Base-by-base conservation (phyloP, 2,329 filamentous ascomycete genomes). In the Trichoderma oligosporum region DNA sequence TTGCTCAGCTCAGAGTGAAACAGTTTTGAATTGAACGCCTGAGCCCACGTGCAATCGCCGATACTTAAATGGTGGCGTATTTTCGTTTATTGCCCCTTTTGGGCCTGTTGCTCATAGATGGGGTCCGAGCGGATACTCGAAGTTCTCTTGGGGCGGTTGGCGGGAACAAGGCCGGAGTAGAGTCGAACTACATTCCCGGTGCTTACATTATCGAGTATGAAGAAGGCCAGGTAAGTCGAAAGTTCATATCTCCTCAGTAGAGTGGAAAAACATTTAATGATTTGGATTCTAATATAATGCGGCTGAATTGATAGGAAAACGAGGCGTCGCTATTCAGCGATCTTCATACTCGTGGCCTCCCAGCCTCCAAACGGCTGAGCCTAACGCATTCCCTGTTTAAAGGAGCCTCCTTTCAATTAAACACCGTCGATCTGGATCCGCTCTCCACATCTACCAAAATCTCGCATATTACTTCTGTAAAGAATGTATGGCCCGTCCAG, bases 161-260 rank as follows among this genome's bases (percentile, higher is more conserved):
- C 4, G n/a, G 7, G 11, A 25, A 7, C 7, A 29, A 14, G 4
- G 25, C 49, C n/a, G 39, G 12, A 27, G 51, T 20, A 38, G 20
- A 11, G 22, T 54, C 36, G 51, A 22, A 36, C 4, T 45, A 54
- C 31, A 63, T 82, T 14, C 70, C 75, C 0, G 78, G 79, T 18
- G 75, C 75, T 16, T 82, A 76, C 67, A 78, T 82, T 60, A 72
- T 82, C 57, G 79, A 82, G 62, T 78, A 82, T 54, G 75, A 81
- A 44, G 75, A 79, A 14, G 71, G 72, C 8, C 69, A 77, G 64
- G 42, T 56, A 47, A 41, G 53, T 56, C 11, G 9, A 14, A 7
- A 9, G 20, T 7, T 8, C 9, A 7, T 53, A 12, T 8, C 24
- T 20, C 20, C 49, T 7, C 25, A n/a, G 16, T 38, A 38, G 14